Base-by-base conservation (phyloP, 345 rosid species). In the Populus euphratica region DNA sequence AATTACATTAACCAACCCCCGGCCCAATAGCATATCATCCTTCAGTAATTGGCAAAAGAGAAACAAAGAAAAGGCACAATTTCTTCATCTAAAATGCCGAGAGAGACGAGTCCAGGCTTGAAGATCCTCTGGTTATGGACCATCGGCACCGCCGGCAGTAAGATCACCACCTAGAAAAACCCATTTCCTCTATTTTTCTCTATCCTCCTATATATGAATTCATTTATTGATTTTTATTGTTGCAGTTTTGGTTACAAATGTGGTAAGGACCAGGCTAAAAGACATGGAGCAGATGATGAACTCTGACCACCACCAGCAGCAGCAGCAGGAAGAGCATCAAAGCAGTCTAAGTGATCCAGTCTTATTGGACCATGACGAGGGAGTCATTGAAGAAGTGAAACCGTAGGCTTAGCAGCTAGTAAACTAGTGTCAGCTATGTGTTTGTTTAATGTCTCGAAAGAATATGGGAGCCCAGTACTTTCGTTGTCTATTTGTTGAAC, bases 51-150 rank as follows among this genome's bases (percentile, higher is more conserved):
- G 38, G 62, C 62, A 21, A 65, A 33, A 10, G n/a, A 65, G 25
- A 44, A 47, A 44, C 20, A 18, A 64, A 43, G 4, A 66, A 39
- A 25, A 27, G 70, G 52, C 36, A 29, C 1, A 5, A 14, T 31
- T 70, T 70, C 67, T 10, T 50, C 16, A 25, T n/a, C 64, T n/a
- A 65, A 6, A 77, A 92, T 90, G 94, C 84, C 80, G 73, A 87
- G 92, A 81, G 93, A 92, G 80, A 87, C 79, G 79, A 90, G 91
- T 71, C 93, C 97, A 1, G 95, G 95, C 77, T 79, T 91, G 74
- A 92, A 87, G 78, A 93, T 93, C 76, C 93, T 93, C 76, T 93
- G 95, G 97, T 27, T 89, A 47, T 93, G 95, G 97, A 91, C 95
- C 70, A 31, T 92, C 54, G 97, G 91, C 81, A 92, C 95, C 70